Percentiles rank a stretch among this genome's conserved stretches.
phyloP scores from a whole-genome alignment of 2,329 filamentous ascomycete genomes.

The Apiospora aurea region DNA sequence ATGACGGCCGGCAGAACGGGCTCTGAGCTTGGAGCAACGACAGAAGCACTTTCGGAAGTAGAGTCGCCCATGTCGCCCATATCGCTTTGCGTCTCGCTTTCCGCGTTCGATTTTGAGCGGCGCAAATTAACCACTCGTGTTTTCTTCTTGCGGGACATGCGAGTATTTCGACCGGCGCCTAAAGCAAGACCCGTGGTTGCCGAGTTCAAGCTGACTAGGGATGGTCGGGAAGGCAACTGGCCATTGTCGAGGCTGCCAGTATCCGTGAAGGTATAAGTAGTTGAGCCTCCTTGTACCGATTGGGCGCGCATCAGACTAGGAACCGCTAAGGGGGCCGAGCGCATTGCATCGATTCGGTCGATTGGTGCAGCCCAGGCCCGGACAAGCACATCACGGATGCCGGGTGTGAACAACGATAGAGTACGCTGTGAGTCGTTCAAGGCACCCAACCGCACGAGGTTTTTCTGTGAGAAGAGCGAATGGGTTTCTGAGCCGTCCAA shows the following conservation, averaged over 20 bases:
- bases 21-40: constrained; percentile 67
- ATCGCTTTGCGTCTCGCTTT: constrained; percentile 58
- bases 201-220: constrained; percentile 67
- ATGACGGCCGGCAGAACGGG: constrained; percentile 63
- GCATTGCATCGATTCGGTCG: constrained; percentile 68
- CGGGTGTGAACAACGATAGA: constrained; percentile 87
- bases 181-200: constrained; percentile 68
- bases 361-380: constrained; percentile 86
- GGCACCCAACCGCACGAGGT: constrained; percentile 81
- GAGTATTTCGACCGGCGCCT: constrained; percentile 63
- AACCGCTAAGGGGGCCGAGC: constrained; percentile 56
- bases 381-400: constrained; percentile 90
- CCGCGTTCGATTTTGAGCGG: constrained; percentile 62
- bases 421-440: constrained; percentile 90
- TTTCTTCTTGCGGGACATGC: constrained; percentile 79
- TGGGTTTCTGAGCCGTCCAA: constrained; percentile 84
- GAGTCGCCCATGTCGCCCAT: constrained; percentile 48
- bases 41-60: constrained; percentile 60
- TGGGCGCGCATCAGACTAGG: constrained; percentile 68
- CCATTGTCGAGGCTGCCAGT: constrained; percentile 69
- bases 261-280: constrained; percentile 78
- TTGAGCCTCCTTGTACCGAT: constrained; percentile 65
- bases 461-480: constrained; percentile 94
- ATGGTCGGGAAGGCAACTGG: constrained; percentile 72
- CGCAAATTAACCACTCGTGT: constrained; percentile 82